Percentiles rank a stretch among this genome's conserved stretches.
These are phyloP conservation scores for Fragaria nilgerrensis DNA, from an alignment of 306 rosid species.

Conservation along the genomic window DNA sequence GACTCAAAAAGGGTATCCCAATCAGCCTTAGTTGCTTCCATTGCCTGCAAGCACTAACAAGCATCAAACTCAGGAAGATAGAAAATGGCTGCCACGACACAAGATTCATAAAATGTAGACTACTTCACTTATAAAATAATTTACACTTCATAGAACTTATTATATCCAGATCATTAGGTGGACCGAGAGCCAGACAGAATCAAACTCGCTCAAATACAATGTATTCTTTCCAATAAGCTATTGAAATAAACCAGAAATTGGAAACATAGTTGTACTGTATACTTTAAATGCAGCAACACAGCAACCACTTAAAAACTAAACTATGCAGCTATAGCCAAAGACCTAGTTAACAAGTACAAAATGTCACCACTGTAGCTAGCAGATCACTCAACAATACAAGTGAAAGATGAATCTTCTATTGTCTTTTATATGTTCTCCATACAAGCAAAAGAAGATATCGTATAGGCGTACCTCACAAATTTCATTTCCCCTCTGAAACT, in stretches of 20 bases:
- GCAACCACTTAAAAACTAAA: background rate
- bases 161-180: background rate
- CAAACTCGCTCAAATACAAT: background rate
- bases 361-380: background rate
- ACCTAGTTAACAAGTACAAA: background rate
- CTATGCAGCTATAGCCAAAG: background rate
- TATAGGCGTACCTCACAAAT: slow-evolving; percentile 73
- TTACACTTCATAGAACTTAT: background rate
- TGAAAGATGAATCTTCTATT: background rate
- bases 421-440: background rate
- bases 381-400: background rate
- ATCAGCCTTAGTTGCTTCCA: slow-evolving; percentile 74
- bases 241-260: background rate
- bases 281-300: too few species aligned
- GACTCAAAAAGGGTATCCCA: slow-evolving; percentile 95
- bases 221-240: background rate
- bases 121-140: background rate
- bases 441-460: slow-evolving; percentile 11
- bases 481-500: slow-evolving; percentile 91
- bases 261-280: background rate
- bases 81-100: background rate
- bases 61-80: slow-evolving; percentile 12
- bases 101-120: background rate
- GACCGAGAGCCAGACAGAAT: background rate
- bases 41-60: slow-evolving; percentile 58